These are phyloP conservation scores for Camptophora hylomeconis DNA, from an alignment of 2,329 filamentous ascomycete genomes.

Conservation along the genomic window DNA sequence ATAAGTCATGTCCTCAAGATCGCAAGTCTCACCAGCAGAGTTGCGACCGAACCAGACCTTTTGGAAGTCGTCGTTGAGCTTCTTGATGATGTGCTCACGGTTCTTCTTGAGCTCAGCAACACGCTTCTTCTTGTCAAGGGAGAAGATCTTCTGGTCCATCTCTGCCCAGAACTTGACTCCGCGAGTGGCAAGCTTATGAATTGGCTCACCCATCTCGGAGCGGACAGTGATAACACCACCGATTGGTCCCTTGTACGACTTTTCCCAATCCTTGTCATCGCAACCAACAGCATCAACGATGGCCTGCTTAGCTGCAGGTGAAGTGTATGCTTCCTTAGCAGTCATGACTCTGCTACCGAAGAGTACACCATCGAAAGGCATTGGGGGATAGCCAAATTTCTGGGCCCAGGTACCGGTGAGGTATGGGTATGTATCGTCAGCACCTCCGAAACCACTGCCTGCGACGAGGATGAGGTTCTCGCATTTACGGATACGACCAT, in stretches of 20 bases:
- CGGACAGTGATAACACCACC: conserved; percentile 93
- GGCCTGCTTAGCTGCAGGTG: conserved; percentile 73
- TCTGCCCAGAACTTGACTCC: conserved; percentile 96
- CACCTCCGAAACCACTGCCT: conserved; percentile 80
- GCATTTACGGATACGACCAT: conserved; percentile 70
- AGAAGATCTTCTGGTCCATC: conserved; percentile 98
- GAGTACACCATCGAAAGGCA: conserved; percentile 87
- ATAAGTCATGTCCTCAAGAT: conserved; percentile 94
- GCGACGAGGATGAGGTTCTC: conserved; percentile 81
- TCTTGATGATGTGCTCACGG: conserved; percentile 84
- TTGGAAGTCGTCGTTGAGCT: conserved; percentile 90
- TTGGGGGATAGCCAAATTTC: conserved; percentile 73
- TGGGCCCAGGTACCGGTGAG: conserved; percentile 81
- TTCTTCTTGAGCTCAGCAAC: conserved; percentile 78
- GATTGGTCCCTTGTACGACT: conserved; percentile 80
- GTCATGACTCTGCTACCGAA: conserved; percentile 94
- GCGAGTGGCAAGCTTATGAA: conserved; percentile 94
- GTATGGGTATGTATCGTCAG: conserved; percentile 85
- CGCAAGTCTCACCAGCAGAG: conserved; percentile 63
- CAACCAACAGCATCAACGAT: conserved; percentile 78
- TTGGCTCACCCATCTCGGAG: conserved; percentile 98
- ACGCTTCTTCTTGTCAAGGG: conserved; percentile 86
- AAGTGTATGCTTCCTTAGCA: conserved; percentile 82
- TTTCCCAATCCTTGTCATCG: conserved; percentile 74
- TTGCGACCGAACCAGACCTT: conserved; percentile 95